Evolutionary conservation across 352 stramenopile genomes (phyloP), one percentile per base, ranked within the genome.

Genomic region (Phytophthora melonis): DNA sequence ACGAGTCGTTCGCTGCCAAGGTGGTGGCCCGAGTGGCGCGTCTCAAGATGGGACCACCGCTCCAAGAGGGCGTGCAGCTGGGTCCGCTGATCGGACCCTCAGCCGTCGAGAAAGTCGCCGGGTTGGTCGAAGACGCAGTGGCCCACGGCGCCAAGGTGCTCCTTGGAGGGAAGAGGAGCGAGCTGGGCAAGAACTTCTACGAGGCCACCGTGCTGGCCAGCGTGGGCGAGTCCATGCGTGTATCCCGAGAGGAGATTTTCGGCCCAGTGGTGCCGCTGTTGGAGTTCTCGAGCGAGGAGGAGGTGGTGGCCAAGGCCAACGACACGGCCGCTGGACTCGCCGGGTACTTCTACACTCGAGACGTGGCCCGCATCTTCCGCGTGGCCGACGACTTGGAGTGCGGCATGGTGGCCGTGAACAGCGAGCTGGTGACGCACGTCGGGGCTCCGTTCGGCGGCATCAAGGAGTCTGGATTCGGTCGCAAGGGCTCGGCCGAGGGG

Each of bases 291-390:
- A 95, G 81, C 4, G 97, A 99, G 63, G 90, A 97, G 9, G 95
- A 99, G 75, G 98, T 96, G 9, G 55, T 99, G n/a, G 58, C 71
- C 21, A 83, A 96, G 43, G 97, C 97, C 32, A 99, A 99, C 85
- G 86, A 94, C 69, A 95, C 80, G 11, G 75, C 88, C 14, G 76
- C 85, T 2, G 97, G 97, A 7, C 89, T 99, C 14, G 95, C 97
- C 0, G 87, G 90, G 8, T 99, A 99, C 78, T 98, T 99, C 70
- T 99, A 90, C 79, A 98, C 96, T 4, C 79, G 87, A 36, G 84
- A 99, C 68, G 41, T 98, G 30, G 78, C 78, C 34, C 83, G 96
- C 25, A 88, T 90, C 5, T 97, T 95, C 74, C 80, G 91, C 18
- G 87, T 99, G 56, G 81, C 93, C 7, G 71, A 78, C 6, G 80